Conservation (phyloP, 306 rosid species). For the Prunus fruticosa region DNA sequence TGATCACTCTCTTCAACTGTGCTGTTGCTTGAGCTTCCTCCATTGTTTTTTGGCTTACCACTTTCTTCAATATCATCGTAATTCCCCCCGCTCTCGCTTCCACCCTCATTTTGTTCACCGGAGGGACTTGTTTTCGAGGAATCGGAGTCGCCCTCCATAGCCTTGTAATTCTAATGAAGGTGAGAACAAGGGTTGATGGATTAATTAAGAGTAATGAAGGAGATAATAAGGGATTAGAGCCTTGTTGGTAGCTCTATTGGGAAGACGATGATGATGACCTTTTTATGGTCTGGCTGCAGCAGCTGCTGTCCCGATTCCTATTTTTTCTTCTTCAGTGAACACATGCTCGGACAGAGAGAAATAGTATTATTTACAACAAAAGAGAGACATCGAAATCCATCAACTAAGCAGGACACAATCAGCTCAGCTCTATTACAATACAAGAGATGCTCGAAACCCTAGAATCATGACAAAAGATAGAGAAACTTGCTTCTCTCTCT, state of each 20-base stretch:
- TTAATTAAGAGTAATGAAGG: constrained; percentile 1
- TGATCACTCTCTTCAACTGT: constrained; percentile 70
- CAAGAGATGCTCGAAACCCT: constrained; percentile 36
- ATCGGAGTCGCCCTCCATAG: constrained; percentile 46
- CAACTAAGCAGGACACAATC: constrained; percentile 22
- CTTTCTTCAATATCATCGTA: constrained; percentile 20
- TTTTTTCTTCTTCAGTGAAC: constrained; percentile 2
- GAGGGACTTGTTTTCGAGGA: constrained; percentile 56
- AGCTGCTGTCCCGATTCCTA: background rate
- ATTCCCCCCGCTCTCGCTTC: constrained; percentile 37
- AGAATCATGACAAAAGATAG: constrained; percentile 33
- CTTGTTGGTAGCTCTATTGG: constrained; percentile 3
- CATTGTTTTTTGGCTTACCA: constrained; percentile 28
- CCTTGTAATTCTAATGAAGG: background rate
- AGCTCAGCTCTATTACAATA: constrained; percentile 13
- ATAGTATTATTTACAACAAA: constrained; percentile 1
- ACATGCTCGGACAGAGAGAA: constrained; percentile 25
- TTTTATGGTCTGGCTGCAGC: constrained; percentile 11
- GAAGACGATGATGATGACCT: constrained; percentile 15
- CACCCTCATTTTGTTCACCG: constrained; percentile 28
- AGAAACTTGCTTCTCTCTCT: constrained; percentile 8
- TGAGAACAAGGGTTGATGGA: background rate
- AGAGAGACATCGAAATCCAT: constrained; percentile 24
- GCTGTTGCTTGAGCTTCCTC: constrained; percentile 89
- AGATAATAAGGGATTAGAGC: constrained; percentile 28